phyloP scores from a whole-genome alignment of 495 filamentous ascomycete genomes.

The Xylaria palmicola region DNA sequence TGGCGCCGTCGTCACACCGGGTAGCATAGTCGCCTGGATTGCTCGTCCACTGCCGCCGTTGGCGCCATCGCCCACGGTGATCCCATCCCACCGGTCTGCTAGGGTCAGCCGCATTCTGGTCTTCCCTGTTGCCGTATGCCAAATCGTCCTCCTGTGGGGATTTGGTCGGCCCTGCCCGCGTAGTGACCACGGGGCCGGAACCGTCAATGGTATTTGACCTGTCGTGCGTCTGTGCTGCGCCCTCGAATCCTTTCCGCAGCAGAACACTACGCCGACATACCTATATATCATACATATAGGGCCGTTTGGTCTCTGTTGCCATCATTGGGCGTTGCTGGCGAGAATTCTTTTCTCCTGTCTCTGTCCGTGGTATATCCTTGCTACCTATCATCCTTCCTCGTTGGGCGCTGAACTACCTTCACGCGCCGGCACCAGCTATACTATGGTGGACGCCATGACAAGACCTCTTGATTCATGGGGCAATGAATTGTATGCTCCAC shows the following conservation, averaged over 20 bases:
- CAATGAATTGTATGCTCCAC: slow-evolving; percentile 41
- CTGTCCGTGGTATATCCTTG: neutral
- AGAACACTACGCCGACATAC: neutral
- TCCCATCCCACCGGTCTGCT: neutral
- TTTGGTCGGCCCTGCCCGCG: slow-evolving; percentile 8
- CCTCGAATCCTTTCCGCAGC: neutral
- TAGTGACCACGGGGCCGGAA: slow-evolving; percentile 4
- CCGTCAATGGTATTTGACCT: slow-evolving; percentile 11
- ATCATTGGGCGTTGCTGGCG: no score
- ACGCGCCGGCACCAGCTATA: slow-evolving; percentile 40
- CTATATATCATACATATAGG: slow-evolving; percentile 22
- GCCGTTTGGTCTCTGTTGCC: neutral
- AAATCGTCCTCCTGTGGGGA: neutral
- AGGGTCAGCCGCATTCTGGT: slow-evolving; percentile 14
- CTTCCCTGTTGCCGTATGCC: neutral
- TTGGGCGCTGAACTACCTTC: slow-evolving; percentile 40
- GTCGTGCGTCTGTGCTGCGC: slow-evolving; percentile 1
- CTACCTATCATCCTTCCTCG: slow-evolving; percentile 25
- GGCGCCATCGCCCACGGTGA: neutral
- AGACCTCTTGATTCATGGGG: slow-evolving; percentile 41
- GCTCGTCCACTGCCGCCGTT: neutral
- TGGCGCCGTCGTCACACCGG: slow-evolving; percentile 12
- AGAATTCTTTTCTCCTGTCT: neutral
- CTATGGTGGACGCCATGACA: slow-evolving; percentile 49
- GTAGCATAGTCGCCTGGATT: neutral